Percentiles rank a stretch among this genome's conserved stretches.
Conservation (phyloP, 768 basidiomycete species). For the Polyporus arcularius region DNA sequence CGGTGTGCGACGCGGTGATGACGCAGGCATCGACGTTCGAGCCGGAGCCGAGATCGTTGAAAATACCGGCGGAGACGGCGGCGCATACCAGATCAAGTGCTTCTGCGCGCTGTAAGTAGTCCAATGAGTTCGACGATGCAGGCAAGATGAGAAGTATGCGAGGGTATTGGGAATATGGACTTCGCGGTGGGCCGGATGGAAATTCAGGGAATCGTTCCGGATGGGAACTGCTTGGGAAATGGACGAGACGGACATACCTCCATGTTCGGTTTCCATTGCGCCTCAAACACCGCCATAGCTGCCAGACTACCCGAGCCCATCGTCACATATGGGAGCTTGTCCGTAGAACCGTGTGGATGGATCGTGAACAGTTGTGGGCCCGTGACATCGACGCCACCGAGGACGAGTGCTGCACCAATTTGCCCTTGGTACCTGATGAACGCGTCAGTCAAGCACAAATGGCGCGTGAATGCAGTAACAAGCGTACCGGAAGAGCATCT, state of each 20-base stretch:
- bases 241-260: slow-evolving; percentile 48
- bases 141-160: neutral
- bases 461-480: neutral
- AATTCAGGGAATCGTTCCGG: neutral
- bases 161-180: no score
- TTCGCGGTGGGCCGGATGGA: no score
- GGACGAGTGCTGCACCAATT: slow-evolving; percentile 91
- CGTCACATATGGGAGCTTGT: slow-evolving; percentile 97
- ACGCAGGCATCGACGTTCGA: slow-evolving; percentile 98
- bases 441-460: neutral
- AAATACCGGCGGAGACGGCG: slow-evolving; percentile 94
- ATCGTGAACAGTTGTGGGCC: slow-evolving; percentile 96
- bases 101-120: slow-evolving; percentile 59
- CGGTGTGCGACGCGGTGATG: slow-evolving; percentile 83
- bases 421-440: slow-evolving; percentile 82
- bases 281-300: slow-evolving; percentile 98
- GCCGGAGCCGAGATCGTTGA: slow-evolving; percentile 98
- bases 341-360: slow-evolving; percentile 95
- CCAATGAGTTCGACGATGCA: neutral
- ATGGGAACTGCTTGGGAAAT: neutral
- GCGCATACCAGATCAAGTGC: slow-evolving; percentile 82
- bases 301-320: slow-evolving; percentile 97
- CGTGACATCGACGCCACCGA: slow-evolving; percentile 94
- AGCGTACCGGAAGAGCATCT: slow-evolving; percentile 84
- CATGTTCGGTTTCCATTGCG: slow-evolving; percentile 79